Percentiles rank a stretch among this genome's conserved stretches.
Conservation (phyloP, 495 filamentous ascomycete genomes). For the Hyphodiscus hymeniophilus region DNA sequence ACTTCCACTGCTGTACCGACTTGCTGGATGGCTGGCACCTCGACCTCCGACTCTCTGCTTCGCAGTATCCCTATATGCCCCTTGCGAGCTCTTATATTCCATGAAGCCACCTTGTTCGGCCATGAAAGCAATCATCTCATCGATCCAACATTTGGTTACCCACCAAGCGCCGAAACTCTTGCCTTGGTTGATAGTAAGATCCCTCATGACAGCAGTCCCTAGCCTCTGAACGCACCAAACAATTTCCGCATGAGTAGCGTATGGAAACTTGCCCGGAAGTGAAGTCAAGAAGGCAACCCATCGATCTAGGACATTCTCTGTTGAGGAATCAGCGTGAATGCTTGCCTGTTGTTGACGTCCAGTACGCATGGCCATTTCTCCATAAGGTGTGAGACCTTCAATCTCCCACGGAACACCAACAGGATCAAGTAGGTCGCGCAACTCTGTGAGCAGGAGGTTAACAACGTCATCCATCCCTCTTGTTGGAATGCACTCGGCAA, state of each 20-base stretch:
- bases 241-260: constrained; percentile 55
- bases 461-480: constrained; percentile 59
- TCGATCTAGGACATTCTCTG: constrained; percentile 66
- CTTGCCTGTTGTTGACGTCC: constrained; percentile 25
- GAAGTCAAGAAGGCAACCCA: constrained; percentile 77
- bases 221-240: constrained; percentile 61
- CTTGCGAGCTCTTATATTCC: constrained; percentile 36
- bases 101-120: constrained; percentile 91
- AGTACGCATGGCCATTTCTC: constrained; percentile 39
- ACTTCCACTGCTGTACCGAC: constrained; percentile 36
- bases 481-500: constrained; percentile 52
- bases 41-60: constrained; percentile 25
- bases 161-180: constrained; percentile 93
- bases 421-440: constrained; percentile 63
- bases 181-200: constrained; percentile 73
- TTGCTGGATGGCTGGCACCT: constrained; percentile 21
- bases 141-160: constrained; percentile 95
- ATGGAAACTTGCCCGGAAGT: constrained; percentile 66
- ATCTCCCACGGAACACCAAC: constrained; percentile 45
- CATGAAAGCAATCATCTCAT: constrained; percentile 90
- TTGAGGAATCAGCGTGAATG: constrained; percentile 31
- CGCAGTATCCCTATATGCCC: not conserved
- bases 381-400: constrained; percentile 45
- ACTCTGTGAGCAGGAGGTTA: constrained; percentile 64
- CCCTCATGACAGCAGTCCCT: constrained; percentile 61